A percentile compares a stretch with the other conserved stretches of the same genome.
These are phyloP conservation scores for Elsinoe australis DNA, from an alignment of 2,329 filamentous ascomycete genomes.

Conservation along the genomic window DNA sequence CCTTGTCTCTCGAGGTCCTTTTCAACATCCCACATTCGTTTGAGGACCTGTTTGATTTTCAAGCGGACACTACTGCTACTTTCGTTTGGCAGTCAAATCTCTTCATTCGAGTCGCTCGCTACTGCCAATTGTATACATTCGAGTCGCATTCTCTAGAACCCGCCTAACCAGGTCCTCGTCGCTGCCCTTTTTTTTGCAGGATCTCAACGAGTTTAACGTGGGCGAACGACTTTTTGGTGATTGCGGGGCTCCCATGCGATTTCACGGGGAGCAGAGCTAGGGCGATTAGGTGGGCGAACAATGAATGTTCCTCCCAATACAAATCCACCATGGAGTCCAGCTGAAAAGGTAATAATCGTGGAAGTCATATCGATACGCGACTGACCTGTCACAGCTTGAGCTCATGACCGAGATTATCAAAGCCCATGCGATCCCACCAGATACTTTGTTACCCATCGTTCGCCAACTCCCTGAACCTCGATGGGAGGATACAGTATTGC, in stretches of 20 bases:
- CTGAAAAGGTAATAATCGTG: slow-evolving; percentile 12
- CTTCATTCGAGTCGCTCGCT: slow-evolving; percentile 12
- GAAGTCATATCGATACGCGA: background rate
- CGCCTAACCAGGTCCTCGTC: no score
- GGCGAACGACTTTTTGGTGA: slow-evolving; percentile 2
- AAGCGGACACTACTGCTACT: slow-evolving; percentile 7
- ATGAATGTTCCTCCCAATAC: slow-evolving; percentile 16
- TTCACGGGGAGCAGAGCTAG: background rate
- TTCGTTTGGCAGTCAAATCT: slow-evolving; percentile 2
- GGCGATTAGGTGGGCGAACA: slow-evolving; percentile 11
- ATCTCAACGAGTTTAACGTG: no score
- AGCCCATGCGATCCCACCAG: slow-evolving; percentile 37
- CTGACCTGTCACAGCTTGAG: slow-evolving; percentile 27
- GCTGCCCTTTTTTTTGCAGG: no score
- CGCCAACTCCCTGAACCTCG: slow-evolving; percentile 37
- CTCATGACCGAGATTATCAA: slow-evolving; percentile 48
- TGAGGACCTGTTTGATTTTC: background rate
- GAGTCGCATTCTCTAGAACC: no score
- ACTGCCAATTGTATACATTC: background rate
- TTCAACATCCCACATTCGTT: slow-evolving; percentile 8
- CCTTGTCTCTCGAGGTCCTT: background rate
- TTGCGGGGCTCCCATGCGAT: slow-evolving; percentile 13
- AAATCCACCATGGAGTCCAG: slow-evolving; percentile 16
- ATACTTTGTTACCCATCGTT: slow-evolving; percentile 39
- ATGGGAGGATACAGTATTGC: slow-evolving; percentile 45